Conservation (phyloP, 345 rosid species). For the Brassica nigra region DNA sequence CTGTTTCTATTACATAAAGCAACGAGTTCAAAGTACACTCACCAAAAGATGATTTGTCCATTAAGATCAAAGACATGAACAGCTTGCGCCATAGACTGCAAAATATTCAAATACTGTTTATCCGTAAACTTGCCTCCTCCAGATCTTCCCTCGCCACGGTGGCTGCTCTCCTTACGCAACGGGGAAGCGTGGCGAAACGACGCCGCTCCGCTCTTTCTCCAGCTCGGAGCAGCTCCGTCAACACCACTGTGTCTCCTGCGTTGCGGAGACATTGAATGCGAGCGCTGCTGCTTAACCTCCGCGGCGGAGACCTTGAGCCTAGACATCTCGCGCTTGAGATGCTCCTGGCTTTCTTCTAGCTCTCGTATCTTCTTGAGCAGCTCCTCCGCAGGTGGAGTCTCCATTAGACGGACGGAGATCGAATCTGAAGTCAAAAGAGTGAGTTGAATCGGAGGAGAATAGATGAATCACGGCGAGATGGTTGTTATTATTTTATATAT, state of each 20-base stretch:
- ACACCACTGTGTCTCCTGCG: constrained; percentile 52
- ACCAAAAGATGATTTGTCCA: constrained; percentile 87
- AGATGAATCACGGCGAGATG: background rate
- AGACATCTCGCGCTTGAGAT: constrained; percentile 75
- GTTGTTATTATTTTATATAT: background rate
- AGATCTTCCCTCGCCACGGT: constrained; percentile 52
- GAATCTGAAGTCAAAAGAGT: background rate
- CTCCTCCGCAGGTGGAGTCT: constrained; percentile 78
- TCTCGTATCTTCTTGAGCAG: constrained; percentile 79
- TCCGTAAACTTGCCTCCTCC: constrained; percentile 63
- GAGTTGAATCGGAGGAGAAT: background rate
- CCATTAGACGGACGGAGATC: constrained; percentile 43
- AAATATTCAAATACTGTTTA: constrained; percentile 83
- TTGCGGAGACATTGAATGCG: constrained; percentile 87
- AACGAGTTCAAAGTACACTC: constrained; percentile 40
- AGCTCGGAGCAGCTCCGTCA: constrained; percentile 34
- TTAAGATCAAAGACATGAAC: constrained; percentile 79
- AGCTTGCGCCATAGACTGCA: constrained; percentile 96
- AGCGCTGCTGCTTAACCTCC: constrained; percentile 61
- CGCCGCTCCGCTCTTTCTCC: constrained; percentile 63
- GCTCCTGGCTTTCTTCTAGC: constrained; percentile 81
- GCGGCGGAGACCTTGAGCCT: constrained; percentile 53
- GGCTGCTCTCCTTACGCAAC: constrained; percentile 69
- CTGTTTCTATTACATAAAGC: background rate
- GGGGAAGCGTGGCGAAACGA: constrained; percentile 86